These are phyloP conservation scores for Prunus mume DNA, from an alignment of 306 rosid genomes.

Conservation along the genomic window DNA sequence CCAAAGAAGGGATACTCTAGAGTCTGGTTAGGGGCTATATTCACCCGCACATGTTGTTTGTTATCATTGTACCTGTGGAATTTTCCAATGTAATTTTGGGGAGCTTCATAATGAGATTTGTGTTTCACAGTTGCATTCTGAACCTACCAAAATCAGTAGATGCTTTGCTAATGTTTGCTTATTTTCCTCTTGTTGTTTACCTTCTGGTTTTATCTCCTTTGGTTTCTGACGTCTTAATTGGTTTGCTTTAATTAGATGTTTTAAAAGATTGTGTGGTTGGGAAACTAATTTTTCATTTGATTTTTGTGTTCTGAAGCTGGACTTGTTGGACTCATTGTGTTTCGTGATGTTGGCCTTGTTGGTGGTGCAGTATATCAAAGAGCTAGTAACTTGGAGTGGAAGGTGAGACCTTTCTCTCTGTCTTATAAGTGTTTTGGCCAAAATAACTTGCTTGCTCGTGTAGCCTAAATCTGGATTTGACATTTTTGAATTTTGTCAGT, in stretches of 20 bases:
- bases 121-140: neutral
- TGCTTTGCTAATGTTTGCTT: neutral
- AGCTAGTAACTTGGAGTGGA: slow-evolving; percentile 78
- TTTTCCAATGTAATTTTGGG: neutral
- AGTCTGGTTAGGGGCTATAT: neutral
- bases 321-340: slow-evolving; percentile 80
- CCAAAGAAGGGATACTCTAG: neutral
- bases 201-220: neutral
- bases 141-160: neutral
- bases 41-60: neutral
- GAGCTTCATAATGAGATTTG: neutral
- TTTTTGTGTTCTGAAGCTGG: slow-evolving; percentile 60
- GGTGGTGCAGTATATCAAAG: slow-evolving; percentile 78
- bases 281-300: slow-evolving; percentile 6
- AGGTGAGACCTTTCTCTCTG: slow-evolving; percentile 43
- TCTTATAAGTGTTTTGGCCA: neutral
- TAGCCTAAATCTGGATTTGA: slow-evolving; percentile 18
- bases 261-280: neutral
- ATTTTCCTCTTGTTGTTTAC: neutral
- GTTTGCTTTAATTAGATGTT: neutral
- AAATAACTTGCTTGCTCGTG: slow-evolving; percentile 1
- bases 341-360: slow-evolving; percentile 78
- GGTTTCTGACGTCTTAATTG: neutral
- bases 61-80: too few species aligned
- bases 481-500: slow-evolving; percentile 40